Base-by-base conservation (phyloP, 139 green algal genomes). In the Auxenochlorella pyrenoidosa region DNA sequence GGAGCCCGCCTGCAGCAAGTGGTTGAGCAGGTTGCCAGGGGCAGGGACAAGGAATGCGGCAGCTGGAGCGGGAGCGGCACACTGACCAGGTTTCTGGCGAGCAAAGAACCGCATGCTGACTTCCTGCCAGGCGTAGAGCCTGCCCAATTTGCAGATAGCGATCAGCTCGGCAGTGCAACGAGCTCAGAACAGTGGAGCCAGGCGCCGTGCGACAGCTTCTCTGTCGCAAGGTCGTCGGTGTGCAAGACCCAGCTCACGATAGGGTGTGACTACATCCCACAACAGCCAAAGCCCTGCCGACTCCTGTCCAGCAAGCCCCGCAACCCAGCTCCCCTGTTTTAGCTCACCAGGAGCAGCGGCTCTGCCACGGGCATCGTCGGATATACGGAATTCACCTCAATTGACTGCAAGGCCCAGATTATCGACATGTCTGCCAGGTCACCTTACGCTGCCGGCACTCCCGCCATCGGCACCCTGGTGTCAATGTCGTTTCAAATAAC, bases 1-100 rank as follows among this genome's bases (percentile, higher is more conserved):
- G 19, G 72, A 82, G 38, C 83, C 83, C 54, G 71, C 71, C 80
- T 85, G 80, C 80, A 41, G 28, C 40, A 10, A 12, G 19, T 36
- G 40, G 72, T 1, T 1, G 0, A n/a, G n/a, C n/a, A n/a, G n/a
- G n/a, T n/a, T n/a, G n/a, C n/a, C n/a, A n/a, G n/a, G n/a, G n/a
- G n/a, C n/a, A n/a, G n/a, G n/a, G n/a, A n/a, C n/a, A n/a, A n/a
- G n/a, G n/a, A n/a, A 36, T 30, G 43, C 13, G 32, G 22, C n/a
- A 22, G 34, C 24, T 19, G 8, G 18, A 3, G 26, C 41, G 54
- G 36, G 34, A 32, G 70, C 22, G 70, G 36, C 70, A 15, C n/a
- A 6, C 34, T 24, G n/a, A 16, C 0, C 10, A 41, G 36, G 19
- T 8, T 8, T 34, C 73, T 10, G 19, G 21, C 73, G 26, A 41